These are phyloP conservation scores for Trapa incisa DNA, from an alignment of 345 rosid species.

Conservation along the genomic window DNA sequence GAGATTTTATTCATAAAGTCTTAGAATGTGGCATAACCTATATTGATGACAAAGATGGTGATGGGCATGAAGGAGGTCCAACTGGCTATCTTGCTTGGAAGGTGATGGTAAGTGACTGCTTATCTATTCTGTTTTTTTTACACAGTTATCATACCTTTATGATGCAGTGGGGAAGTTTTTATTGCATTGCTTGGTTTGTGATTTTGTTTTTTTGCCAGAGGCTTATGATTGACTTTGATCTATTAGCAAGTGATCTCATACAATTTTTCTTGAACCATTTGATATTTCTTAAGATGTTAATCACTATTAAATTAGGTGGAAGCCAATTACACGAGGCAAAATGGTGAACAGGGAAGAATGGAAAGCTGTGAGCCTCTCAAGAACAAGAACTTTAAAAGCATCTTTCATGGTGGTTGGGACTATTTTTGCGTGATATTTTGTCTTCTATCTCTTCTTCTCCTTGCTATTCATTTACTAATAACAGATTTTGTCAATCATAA, in stretches of 20 bases:
- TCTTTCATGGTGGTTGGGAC: not conserved
- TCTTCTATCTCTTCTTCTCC: not conserved
- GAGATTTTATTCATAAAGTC: conserved; percentile 57
- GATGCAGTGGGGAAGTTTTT: too few species aligned
- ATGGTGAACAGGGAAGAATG: not conserved
- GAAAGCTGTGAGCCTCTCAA: not conserved
- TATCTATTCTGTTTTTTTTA: not conserved
- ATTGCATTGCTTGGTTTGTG: too few species aligned
- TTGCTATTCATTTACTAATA: not conserved
- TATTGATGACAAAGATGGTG: conserved; percentile 25
- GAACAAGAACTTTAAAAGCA: not conserved
- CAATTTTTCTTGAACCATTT: not conserved
- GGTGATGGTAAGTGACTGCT: conserved; percentile 49
- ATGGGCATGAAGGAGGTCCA: conserved; percentile 72
- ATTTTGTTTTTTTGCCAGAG: too few species aligned
- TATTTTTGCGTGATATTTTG: not conserved
- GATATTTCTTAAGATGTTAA: not conserved
- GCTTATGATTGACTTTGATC: too few species aligned
- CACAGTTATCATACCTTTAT: not conserved
- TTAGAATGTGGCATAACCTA: conserved; percentile 40
- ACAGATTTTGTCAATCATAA: not conserved
- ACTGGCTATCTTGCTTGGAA: conserved; percentile 92
- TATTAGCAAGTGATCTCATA: not conserved
- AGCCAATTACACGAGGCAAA: not conserved
- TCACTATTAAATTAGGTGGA: not conserved